Evolutionary conservation across 2,329 filamentous ascomycete genomes (phyloP), one percentile per base, ranked within the genome.

Genomic region (Lasiodiplodia theobromae): DNA sequence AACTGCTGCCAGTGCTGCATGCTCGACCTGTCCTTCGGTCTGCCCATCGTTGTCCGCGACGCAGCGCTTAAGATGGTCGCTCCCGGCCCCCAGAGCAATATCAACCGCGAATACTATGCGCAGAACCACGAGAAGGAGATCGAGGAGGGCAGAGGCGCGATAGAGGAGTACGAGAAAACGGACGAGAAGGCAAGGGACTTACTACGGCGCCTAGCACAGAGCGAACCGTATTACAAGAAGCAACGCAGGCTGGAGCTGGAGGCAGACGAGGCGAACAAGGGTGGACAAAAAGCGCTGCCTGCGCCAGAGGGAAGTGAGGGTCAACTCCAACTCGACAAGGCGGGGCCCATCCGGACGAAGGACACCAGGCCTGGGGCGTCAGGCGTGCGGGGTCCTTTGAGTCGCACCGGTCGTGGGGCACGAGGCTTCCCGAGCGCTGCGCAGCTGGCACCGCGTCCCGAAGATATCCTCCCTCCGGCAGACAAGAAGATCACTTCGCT

Each of bases 1-100:
- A 99, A 99, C 84, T 98, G 96, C 84, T 99, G 96, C 77, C 96
- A 99, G 84, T 95, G 91, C 82, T 99, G 96, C 84, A 98, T 98
- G 93, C 90, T 99, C 66, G 96, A 99, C 86, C 84, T 99, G 70
- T 95, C 93, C 14, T 99, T 98, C 77, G 96, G 96, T 28, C 85
- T 99, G 34, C 96, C 96, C 12, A 97, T 99, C 76, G 92, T 94
- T 16, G 92, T 99, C 69, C 90, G 96, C 77, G 96, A 99, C 84
- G 96, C 96, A 3, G 96, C 96, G 5, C 86, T 99, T 71, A 98
- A 98, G 84, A 97, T 99, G 92, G 92, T 98, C 52, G 94, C 95
- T 0, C 94, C 96, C 0, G 96, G 96, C 0, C 96, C 96, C 0
- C 88, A 93, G 71, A 97, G 93, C 78, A 91, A 92, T 67, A 93